Conservation (phyloP, 2,329 filamentous ascomycete species). For the Aspergillus bombycis region DNA sequence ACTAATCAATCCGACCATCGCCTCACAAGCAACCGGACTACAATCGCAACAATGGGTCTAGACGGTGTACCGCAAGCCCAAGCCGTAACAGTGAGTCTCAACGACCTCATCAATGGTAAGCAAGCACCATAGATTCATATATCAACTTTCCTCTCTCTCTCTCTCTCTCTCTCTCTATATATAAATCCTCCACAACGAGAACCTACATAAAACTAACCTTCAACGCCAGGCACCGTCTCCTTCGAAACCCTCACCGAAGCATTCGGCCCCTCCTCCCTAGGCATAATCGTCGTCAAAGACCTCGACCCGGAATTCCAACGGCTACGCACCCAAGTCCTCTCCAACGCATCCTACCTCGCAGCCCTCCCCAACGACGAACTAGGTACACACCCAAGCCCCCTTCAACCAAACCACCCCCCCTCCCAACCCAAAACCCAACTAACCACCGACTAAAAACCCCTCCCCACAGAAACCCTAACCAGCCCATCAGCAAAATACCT, state of each 20-base stretch:
- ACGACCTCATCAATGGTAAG: slow-evolving; percentile 52
- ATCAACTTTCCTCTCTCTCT: no score
- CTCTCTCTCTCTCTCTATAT: no score
- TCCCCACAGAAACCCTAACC: slow-evolving; percentile 48
- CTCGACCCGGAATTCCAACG: slow-evolving; percentile 71
- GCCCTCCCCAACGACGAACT: slow-evolving; percentile 74
- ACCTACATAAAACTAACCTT: neutral
- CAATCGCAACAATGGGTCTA: slow-evolving; percentile 20
- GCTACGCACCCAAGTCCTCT: slow-evolving; percentile 75
- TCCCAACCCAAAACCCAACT: slow-evolving; percentile 43
- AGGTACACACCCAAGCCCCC: slow-evolving; percentile 48
- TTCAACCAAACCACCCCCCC: no score
- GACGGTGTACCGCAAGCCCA: slow-evolving; percentile 33
- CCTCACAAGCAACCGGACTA: neutral
- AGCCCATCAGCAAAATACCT: slow-evolving; percentile 59
- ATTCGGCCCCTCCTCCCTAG: slow-evolving; percentile 87
- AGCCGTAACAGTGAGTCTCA: slow-evolving; percentile 52
- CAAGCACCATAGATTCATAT: neutral
- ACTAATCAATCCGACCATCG: neutral
- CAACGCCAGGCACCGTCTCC: slow-evolving; percentile 39
- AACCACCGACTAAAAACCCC: no score
- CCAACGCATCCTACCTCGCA: slow-evolving; percentile 86
- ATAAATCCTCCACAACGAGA: no score
- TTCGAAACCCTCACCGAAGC: slow-evolving; percentile 60
- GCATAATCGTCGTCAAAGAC: slow-evolving; percentile 90